Evolutionary conservation across 805 yeast genomes (phyloP).

Genomic region (Yarrowia sp.): DNA sequence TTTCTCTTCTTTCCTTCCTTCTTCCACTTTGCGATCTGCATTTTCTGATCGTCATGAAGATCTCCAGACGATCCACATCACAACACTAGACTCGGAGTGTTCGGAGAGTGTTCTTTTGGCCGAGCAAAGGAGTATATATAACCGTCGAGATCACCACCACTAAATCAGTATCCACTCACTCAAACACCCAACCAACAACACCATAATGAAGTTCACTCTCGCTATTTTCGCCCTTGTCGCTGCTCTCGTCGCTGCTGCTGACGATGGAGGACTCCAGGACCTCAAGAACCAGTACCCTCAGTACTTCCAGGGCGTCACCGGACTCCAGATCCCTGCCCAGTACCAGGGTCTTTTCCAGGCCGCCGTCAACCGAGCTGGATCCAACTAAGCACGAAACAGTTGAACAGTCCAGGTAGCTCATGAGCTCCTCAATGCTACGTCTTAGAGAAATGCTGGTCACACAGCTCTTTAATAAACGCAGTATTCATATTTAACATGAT

Average conservation of each 20-base stretch:
- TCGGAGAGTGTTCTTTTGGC: neutral
- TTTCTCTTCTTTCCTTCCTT: neutral
- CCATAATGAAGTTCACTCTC: slow-evolving; percentile 18
- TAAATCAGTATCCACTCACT: neutral
- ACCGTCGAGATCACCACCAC: too few relatives aligned
- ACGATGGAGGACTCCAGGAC: slow-evolving; percentile 8
- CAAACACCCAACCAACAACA: neutral
- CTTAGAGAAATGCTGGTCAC: too few relatives aligned
- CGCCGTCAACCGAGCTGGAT: neutral
- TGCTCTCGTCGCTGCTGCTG: neutral
- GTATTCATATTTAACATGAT: too few relatives aligned
- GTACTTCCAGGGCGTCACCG: slow-evolving; percentile 12
- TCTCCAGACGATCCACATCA: neutral
- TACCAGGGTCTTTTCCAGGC: neutral
- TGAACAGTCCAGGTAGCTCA: neutral
- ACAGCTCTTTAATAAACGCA: too few relatives aligned
- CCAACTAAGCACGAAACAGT: neutral
- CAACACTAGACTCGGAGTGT: neutral
- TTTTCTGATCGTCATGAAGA: neutral
- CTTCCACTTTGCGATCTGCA: neutral
- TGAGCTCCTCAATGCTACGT: too few relatives aligned
- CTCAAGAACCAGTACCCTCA: slow-evolving; percentile 19
- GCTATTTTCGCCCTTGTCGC: slow-evolving; percentile 10
- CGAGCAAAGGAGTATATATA: neutral
- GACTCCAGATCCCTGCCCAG: slow-evolving; percentile 1